Evolutionary conservation across 1,139 yeast species (phyloP), one percentile per base, ranked within the genome.

Genomic region (Yarrowia galli): DNA sequence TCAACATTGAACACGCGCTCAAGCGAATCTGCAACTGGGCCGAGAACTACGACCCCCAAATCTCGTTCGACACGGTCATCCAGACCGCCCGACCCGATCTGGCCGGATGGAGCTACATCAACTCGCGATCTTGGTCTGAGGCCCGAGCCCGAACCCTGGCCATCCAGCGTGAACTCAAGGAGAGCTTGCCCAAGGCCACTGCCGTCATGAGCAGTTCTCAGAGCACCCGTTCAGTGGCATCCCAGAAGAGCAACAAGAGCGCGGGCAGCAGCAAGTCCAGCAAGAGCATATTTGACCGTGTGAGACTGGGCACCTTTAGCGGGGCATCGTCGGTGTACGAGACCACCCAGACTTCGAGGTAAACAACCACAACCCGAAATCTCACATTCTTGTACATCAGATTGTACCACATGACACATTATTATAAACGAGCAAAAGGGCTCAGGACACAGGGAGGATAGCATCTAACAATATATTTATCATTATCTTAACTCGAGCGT

Each of bases 11-110:
- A n/a, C 64, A 58, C 51, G 64, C 64, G 28, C 64, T 58, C 42
- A 58, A 58, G 42, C 51, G 64, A 42, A 58, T 58, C 64, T 58
- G 64, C 64, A 58, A 58, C 64, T 58, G 64, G 64, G 51, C 64
- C 28, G 64, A 58, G 25, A 58, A 58, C 51, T 58, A 58, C 64
- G 64, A 58, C 42, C 64, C 64, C 32, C 64, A 58, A 32, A 43
- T 58, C 10, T 58, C 64, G n/a, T 58, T 58, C 51, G 64, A 58
- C 42, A 58, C 64, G 16, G 64, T 58, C 32, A 42, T 58, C 32
- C 45, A 40, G 49, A 32, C 64, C 15, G 51, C 64, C 6, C 51
- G 64, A 20, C 64, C 64, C 20, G 64, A 58, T 32, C 51, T 58
- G 13, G 42, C 64, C 42, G 64, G 64, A 9, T 58, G 64, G 64